Percentiles rank a stretch among this genome's conserved stretches.
Evolutionary conservation across 768 basidiomycete species (phyloP).

Genomic region (Lentinula edodes): DNA sequence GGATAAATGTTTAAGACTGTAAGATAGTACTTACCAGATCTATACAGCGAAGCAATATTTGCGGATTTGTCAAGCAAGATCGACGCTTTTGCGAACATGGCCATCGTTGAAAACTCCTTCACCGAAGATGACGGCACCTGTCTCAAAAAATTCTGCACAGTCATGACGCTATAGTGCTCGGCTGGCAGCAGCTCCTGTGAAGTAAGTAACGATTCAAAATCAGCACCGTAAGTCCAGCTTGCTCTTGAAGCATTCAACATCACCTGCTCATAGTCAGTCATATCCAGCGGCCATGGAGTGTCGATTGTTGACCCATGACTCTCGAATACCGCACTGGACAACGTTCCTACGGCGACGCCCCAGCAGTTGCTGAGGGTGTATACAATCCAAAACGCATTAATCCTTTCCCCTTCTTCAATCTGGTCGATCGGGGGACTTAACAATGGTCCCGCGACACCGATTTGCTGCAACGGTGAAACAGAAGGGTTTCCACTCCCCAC

Average conservation of each 20-base stretch:
- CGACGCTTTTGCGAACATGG: neutral
- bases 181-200: neutral
- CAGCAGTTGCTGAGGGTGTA: conserved; percentile 27
- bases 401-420: conserved; percentile 28
- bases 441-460: conserved; percentile 26
- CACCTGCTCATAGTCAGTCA: conserved; percentile 10
- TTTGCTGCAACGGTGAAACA: conserved; percentile 23
- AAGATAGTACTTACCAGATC: conserved; percentile 13
- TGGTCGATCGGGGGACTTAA: conserved; percentile 1
- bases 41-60: conserved; percentile 11
- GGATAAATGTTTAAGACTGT: too few relatives aligned
- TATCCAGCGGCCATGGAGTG: conserved; percentile 11
- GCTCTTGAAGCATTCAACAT: conserved; percentile 5
- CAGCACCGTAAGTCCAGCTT: neutral
- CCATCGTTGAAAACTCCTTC: neutral
- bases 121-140: conserved; percentile 7
- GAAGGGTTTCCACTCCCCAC: conserved; percentile 31
- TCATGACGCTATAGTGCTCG: conserved; percentile 20
- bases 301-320: conserved; percentile 7
- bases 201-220: neutral
- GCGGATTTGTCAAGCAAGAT: conserved; percentile 20
- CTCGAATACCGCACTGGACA: conserved; percentile 5
- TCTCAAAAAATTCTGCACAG: conserved; percentile 6
- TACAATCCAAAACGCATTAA: conserved; percentile 36
- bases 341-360: conserved; percentile 22